Percentiles rank a stretch among this genome's conserved stretches.
phyloP scores from a whole-genome alignment of 129 eudicot genomes.

The Silybum marianum region DNA sequence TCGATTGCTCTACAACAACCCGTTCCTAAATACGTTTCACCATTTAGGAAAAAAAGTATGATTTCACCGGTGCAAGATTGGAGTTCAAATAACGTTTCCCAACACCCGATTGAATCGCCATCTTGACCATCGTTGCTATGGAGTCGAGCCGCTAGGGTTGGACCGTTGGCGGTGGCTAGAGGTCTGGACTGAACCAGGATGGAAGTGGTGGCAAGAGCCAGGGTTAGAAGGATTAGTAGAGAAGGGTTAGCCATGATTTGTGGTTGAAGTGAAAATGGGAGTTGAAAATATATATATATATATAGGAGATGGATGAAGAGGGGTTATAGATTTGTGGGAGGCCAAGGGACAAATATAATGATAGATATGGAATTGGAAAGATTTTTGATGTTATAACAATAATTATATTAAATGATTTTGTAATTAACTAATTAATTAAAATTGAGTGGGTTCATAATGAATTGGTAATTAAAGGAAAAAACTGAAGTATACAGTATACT shows the following conservation, averaged over 20 bases:
- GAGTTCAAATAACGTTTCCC: constrained; percentile 67
- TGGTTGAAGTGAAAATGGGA: not conserved
- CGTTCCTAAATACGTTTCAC: constrained; percentile 57
- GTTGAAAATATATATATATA: constrained; percentile 25
- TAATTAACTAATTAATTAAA: not conserved
- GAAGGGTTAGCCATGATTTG: constrained; percentile 27
- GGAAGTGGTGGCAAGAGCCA: constrained; percentile 16
- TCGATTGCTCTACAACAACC: constrained; percentile 58
- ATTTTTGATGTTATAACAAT: not conserved
- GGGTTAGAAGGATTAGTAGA: not conserved
- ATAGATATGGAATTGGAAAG: not conserved
- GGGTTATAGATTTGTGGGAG: constrained; percentile 13
- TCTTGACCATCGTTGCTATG: constrained; percentile 27
- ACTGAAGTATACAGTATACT: no score
- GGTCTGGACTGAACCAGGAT: constrained; percentile 23
- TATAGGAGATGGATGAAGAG: constrained; percentile 25
- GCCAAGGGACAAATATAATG: constrained; percentile 4
- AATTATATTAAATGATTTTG: not conserved
- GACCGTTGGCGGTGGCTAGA: constrained; percentile 15
- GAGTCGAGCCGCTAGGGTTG: constrained; percentile 35
- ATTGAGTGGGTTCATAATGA: no score
- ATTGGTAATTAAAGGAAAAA: not conserved
- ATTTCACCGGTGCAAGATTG: constrained; percentile 69
- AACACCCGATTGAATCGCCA: constrained; percentile 43
- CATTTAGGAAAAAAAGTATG: constrained; percentile 61